These are phyloP conservation scores for Thuidium tamariscinum DNA, from an alignment of 225 moss, liverwort and hornwort species.

Conservation along the genomic window DNA sequence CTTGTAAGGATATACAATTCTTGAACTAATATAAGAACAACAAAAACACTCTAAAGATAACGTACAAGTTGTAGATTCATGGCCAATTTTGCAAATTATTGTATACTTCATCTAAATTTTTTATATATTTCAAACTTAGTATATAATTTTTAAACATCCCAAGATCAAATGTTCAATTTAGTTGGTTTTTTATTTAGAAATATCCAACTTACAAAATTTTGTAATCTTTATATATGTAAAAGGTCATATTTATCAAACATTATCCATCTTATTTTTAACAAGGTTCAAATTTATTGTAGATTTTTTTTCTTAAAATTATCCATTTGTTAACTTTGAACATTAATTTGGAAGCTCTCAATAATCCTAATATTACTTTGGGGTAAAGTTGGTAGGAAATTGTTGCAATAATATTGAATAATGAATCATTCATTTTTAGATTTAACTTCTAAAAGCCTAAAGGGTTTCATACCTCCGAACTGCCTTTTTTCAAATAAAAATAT, in stretches of 20 bases:
- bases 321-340: background rate
- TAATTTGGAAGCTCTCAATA: no score
- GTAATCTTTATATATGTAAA: background rate
- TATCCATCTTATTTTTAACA: no score
- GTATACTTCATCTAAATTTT: background rate
- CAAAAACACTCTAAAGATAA: no score
- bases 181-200: no score
- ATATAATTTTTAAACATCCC: accelerated
- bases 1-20: background rate
- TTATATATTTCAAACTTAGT: background rate
- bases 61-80: no score
- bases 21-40: background rate
- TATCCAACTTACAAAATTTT: background rate
- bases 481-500: background rate
- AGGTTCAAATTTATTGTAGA: background rate
- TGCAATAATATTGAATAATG: no score
- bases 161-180: accelerated
- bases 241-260: no score
- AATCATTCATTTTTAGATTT: no score
- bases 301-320: no score
- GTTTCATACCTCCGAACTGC: background rate
- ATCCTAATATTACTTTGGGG: no score
- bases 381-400: no score
- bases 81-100: background rate
- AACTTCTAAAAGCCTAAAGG: no score